Percentiles rank a stretch among this genome's conserved stretches.
phyloP scores from a whole-genome alignment of 352 stramenopile species.

The Aphanomyces cochlioides region DNA sequence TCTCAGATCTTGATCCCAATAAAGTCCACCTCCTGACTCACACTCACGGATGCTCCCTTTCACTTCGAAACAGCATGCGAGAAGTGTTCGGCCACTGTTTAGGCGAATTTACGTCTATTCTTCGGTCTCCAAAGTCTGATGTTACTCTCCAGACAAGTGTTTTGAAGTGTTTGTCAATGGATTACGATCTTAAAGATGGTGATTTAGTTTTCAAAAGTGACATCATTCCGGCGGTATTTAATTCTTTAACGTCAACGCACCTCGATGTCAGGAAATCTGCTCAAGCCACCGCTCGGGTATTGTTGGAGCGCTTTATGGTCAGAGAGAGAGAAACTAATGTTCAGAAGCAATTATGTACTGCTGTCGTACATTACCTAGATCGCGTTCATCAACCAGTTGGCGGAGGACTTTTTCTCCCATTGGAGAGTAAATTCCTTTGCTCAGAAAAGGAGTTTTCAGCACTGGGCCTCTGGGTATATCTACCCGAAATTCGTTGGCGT shows the following conservation, averaged over 20 bases:
- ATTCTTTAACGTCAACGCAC: slow-evolving; percentile 46
- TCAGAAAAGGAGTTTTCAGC: neutral
- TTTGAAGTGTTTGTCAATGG: slow-evolving; percentile 39
- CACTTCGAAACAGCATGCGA: slow-evolving; percentile 43
- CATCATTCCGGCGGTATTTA: slow-evolving; percentile 51
- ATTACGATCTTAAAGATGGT: slow-evolving; percentile 73
- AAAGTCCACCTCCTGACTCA: slow-evolving; percentile 56
- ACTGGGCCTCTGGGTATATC: slow-evolving; percentile 16
- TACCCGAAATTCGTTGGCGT: neutral
- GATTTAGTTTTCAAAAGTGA: slow-evolving; percentile 66
- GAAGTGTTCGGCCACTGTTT: slow-evolving; percentile 51
- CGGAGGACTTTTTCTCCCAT: slow-evolving; percentile 52
- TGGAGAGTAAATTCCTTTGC: slow-evolving; percentile 40
- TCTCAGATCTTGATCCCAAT: slow-evolving; percentile 42
- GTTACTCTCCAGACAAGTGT: neutral
- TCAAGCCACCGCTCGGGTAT: slow-evolving; percentile 52
- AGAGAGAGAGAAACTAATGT: slow-evolving; percentile 16
- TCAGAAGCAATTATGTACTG: slow-evolving; percentile 9
- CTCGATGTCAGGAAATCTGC: slow-evolving; percentile 47
- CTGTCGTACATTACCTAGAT: slow-evolving; percentile 31
- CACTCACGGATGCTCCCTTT: slow-evolving; percentile 52
- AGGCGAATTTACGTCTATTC: slow-evolving; percentile 35
- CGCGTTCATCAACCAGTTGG: slow-evolving; percentile 61
- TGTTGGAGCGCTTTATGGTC: slow-evolving; percentile 60
- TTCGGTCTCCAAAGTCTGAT: neutral